Evolutionary conservation across 2,329 filamentous ascomycete genomes (phyloP).

Genomic region (Colletotrichum aenigma): DNA sequence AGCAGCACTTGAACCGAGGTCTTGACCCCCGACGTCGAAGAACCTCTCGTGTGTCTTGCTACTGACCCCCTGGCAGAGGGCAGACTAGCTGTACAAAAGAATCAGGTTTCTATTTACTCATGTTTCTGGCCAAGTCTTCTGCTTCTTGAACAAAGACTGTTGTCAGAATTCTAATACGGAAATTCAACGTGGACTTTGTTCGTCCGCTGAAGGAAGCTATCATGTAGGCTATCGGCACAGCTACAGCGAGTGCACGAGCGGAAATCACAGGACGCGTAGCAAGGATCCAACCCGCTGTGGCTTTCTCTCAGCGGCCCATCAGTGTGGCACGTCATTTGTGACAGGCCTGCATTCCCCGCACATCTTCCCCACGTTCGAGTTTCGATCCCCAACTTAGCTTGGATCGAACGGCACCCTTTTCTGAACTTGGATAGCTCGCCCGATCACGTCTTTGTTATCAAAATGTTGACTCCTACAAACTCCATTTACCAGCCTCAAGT

Average conservation of each 20-base stretch:
- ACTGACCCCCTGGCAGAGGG: not conserved
- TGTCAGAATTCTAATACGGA: accelerated
- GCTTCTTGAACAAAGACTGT: not conserved
- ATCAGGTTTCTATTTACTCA: accelerated
- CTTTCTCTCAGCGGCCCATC: not conserved
- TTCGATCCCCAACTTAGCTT: not conserved
- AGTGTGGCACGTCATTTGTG: not conserved
- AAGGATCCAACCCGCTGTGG: not conserved
- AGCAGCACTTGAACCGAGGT: not conserved
- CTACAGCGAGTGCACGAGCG: not conserved
- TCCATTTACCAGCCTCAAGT: not conserved
- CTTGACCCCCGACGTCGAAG: not conserved
- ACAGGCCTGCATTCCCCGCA: not conserved
- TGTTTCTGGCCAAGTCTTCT: not conserved
- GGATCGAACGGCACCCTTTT: not conserved
- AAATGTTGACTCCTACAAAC: not conserved
- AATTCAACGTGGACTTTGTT: not conserved
- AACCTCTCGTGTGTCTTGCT: not conserved
- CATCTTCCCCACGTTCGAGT: not conserved
- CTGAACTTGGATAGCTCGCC: not conserved
- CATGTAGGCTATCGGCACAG: not conserved
- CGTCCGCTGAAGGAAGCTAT: not conserved
- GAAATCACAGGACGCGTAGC: not conserved
- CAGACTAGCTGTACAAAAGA: not conserved
- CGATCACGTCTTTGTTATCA: not conserved